These are phyloP conservation scores for Cicer bijugum DNA, from an alignment of 306 rosid species.

Conservation along the genomic window DNA sequence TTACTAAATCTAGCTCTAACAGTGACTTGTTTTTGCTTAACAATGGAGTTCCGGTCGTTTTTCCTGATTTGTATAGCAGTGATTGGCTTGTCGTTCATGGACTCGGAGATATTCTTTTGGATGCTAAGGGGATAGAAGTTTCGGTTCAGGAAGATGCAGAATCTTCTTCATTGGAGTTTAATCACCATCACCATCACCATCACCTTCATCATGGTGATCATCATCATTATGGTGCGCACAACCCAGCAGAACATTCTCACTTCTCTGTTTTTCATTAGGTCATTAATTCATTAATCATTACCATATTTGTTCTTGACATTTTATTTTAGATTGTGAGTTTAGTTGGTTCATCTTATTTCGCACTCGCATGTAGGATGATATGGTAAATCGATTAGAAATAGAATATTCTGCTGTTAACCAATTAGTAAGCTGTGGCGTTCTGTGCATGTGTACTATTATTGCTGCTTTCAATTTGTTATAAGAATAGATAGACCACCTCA, in stretches of 20 bases:
- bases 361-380: neutral
- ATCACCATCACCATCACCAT: conserved; percentile 8
- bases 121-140: neutral
- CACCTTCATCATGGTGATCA: neutral
- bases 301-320: neutral
- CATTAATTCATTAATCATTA: neutral
- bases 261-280: conserved; percentile 25
- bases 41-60: conserved; percentile 43
- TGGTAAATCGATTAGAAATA: neutral
- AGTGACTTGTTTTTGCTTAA: conserved; percentile 45
- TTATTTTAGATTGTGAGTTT: neutral
- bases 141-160: neutral
- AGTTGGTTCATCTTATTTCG: neutral
- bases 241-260: neutral
- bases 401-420: neutral
- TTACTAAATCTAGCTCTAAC: conserved; percentile 26
- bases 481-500: neutral
- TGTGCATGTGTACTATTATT: neutral
- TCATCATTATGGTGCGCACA: neutral
- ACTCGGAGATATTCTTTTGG: conserved; percentile 22
- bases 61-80: conserved; percentile 17
- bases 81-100: conserved; percentile 26
- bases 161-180: neutral
- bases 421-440: neutral
- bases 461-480: conserved; percentile 1